phyloP scores from a whole-genome alignment of 495 filamentous ascomycete genomes.

The Aspergillus asperescens region DNA sequence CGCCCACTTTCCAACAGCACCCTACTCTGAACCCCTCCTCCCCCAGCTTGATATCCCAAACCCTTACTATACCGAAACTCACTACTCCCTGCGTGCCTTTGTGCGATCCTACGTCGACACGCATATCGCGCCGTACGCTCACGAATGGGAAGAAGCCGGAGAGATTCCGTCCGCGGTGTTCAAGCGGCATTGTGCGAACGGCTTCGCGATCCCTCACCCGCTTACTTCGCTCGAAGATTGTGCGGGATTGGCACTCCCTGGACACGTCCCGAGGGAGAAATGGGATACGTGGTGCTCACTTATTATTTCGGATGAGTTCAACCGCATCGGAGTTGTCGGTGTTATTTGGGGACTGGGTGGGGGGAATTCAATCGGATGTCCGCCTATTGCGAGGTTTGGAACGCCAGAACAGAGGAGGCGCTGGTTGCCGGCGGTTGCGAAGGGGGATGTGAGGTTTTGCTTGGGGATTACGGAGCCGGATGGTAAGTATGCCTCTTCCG shows the following conservation, averaged over 20 bases:
- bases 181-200: slow-evolving; percentile 36
- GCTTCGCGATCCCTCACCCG: slow-evolving; percentile 34
- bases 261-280: slow-evolving; percentile 36
- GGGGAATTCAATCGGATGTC: slow-evolving; percentile 49
- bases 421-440: slow-evolving; percentile 48
- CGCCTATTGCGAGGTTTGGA: slow-evolving; percentile 50
- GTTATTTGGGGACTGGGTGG: slow-evolving; percentile 48
- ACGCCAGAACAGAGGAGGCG: slow-evolving; percentile 42
- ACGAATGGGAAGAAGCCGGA: slow-evolving; percentile 47
- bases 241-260: slow-evolving; percentile 32
- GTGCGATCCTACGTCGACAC: slow-evolving; percentile 45
- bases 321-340: slow-evolving; percentile 40
- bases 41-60: slow-evolving; percentile 36
- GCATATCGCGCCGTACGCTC: slow-evolving; percentile 38
- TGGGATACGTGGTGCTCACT: slow-evolving; percentile 49
- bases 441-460: slow-evolving; percentile 46
- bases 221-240: slow-evolving; percentile 33
- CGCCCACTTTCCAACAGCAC: slow-evolving; percentile 29
- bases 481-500: slow-evolving; percentile 23
- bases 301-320: slow-evolving; percentile 45
- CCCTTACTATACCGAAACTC: slow-evolving; percentile 46
- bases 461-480: slow-evolving; percentile 54
- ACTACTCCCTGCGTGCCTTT: slow-evolving; percentile 40
- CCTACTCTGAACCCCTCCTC: slow-evolving; percentile 39
- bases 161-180: slow-evolving; percentile 37